These are phyloP conservation scores for Rhododendron mucronatum DNA, from an alignment of 148 eudicot species.

Conservation along the genomic window DNA sequence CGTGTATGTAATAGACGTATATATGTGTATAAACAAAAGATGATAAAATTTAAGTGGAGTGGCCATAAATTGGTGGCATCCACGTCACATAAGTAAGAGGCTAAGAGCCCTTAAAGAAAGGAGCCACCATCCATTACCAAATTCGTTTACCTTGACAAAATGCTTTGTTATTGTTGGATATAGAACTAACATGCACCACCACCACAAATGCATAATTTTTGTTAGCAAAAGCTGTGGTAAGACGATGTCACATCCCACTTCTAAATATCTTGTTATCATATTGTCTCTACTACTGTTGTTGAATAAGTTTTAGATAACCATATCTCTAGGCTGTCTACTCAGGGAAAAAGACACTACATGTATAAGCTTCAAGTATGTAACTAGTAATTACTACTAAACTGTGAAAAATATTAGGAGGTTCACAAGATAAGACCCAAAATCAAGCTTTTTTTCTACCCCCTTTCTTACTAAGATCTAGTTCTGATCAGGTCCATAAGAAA, in stretches of 20 bases:
- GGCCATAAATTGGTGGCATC: conserved; percentile 19
- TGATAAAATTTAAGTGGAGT: conserved; percentile 12
- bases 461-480: background rate
- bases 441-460: background rate
- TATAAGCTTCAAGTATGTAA: background rate
- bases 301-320: background rate
- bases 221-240: background rate
- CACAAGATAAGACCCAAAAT: background rate
- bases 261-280: conserved; percentile 7
- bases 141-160: background rate
- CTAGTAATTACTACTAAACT: background rate
- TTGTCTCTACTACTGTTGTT: background rate
- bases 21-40: background rate
- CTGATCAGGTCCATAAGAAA: background rate
- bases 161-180: conserved; percentile 9
- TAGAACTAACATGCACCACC: conserved; percentile 6
- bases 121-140: conserved; percentile 7
- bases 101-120: background rate
- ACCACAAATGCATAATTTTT: background rate
- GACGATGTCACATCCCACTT: conserved; percentile 4
- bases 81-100: conserved; percentile 12
- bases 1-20: background rate
- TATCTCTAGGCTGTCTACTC: background rate
- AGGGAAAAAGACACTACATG: background rate
- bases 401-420: background rate